These are phyloP conservation scores for Paramecium sexaurelia DNA, from an alignment of 73 alveolate genomes.

Conservation along the genomic window DNA sequence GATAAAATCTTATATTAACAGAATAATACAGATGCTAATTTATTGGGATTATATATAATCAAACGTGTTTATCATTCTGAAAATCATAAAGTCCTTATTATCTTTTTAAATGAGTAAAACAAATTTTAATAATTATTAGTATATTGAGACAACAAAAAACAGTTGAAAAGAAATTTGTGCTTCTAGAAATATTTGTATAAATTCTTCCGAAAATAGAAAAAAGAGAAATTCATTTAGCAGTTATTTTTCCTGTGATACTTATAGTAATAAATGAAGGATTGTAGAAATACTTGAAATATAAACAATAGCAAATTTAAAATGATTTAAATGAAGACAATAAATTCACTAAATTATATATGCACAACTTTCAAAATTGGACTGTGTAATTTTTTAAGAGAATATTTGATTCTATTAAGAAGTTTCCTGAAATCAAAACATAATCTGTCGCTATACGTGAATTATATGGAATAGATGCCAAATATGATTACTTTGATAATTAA, in stretches of 20 bases:
- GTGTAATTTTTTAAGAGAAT: neutral
- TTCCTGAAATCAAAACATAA: conserved; percentile 31
- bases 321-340: conserved; percentile 23
- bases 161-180: conserved; percentile 43
- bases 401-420: conserved; percentile 15
- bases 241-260: neutral
- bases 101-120: conserved; percentile 37
- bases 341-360: conserved; percentile 5
- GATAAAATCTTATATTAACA: neutral
- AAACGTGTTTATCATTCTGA: conserved; percentile 49
- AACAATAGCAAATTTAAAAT: neutral
- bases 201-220: conserved; percentile 42
- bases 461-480: neutral
- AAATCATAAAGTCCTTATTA: conserved; percentile 6
- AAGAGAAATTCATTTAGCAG: conserved; percentile 44
- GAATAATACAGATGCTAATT: neutral
- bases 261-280: conserved; percentile 35
- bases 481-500: conserved; percentile 49
- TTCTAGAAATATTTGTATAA: conserved; percentile 37
- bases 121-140: neutral
- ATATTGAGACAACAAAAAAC: neutral
- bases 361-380: conserved; percentile 39
- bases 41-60: conserved; percentile 13
- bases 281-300: conserved; percentile 16
- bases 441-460: neutral